Evolutionary conservation across 305 asterid genomes (phyloP), one percentile per base, ranked within the genome.

Genomic region (Solanum chacoense): DNA sequence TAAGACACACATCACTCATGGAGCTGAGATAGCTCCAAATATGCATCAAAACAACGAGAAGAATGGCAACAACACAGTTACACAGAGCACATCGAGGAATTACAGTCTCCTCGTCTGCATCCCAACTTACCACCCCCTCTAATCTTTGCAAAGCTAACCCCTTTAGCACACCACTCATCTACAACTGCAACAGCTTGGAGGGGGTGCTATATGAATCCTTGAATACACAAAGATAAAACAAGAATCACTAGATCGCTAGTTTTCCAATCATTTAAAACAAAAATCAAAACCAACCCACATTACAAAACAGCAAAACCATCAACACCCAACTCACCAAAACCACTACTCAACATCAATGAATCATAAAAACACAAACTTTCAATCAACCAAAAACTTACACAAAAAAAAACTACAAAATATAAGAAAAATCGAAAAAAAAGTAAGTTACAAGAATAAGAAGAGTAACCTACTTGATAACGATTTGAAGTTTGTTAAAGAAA

Each of bases 391-490:
- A 29, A 83, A 29, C 1, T 10, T 29, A 18, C 3, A 74, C 38
- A 73, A 16, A 4, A 73, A 31, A 73, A 73, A 31, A 29, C 40
- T 40, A 40, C 12, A 9, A 80, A 80, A 28, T 26, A 8, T 11
- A 45, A 29, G 38, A 28, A 83, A 18, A 16, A 67, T 38, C 10
- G 26, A 26, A 8, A 55, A 45, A 26, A n/a, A 16, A 29, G 13
- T n/a, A 26, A 63, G 26, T 22, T 71, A 76, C 85, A 91, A 75
- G 34, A 35, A 63, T 2, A 69, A 85, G 69, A 36, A 87, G 18
- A 88, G 78, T 59, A 87, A 89, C 90, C 88, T 36, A 35, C 81
- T 9, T 88, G 87, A 37, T 42, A 18, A 9, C 7, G 86, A 81
- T 81, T 26, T 81, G 86, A 81, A 28, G 38, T 28, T 29, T 42